phyloP scores from a whole-genome alignment of 345 rosid genomes.

The Eucalyptus tenuipes region DNA sequence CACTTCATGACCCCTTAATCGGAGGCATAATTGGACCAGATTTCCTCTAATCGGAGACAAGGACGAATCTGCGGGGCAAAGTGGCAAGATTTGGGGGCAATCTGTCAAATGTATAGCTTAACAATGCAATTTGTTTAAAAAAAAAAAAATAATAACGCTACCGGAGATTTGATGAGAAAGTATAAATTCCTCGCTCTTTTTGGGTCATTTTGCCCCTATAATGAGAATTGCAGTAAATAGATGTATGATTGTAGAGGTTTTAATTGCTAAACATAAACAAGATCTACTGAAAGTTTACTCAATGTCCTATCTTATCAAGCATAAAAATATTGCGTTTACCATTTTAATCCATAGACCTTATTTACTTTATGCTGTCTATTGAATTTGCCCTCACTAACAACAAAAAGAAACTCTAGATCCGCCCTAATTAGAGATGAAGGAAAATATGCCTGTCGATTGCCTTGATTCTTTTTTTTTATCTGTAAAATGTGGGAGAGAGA shows the following conservation, averaged over 20 bases:
- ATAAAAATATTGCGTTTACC: not conserved
- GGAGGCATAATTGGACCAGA: not conserved
- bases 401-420: not conserved
- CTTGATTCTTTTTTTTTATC: not conserved
- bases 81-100: not conserved
- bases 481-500: not conserved
- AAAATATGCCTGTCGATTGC: not conserved
- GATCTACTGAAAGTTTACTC: not conserved
- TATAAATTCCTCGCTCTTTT: not conserved
- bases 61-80: not conserved
- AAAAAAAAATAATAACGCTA: not conserved
- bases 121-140: not conserved
- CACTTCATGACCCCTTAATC: not conserved
- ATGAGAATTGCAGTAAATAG: not conserved
- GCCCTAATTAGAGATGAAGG: not conserved
- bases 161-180: not conserved
- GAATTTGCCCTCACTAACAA: not conserved
- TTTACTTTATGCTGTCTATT: not conserved
- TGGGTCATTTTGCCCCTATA: not conserved
- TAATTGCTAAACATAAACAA: not conserved
- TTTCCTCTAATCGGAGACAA: not conserved
- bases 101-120: not conserved
- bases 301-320: not conserved
- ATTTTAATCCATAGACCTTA: not conserved
- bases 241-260: not conserved